These are phyloP conservation scores for Emergomyces orientalis DNA, from an alignment of 2,329 filamentous ascomycete species.

Conservation along the genomic window DNA sequence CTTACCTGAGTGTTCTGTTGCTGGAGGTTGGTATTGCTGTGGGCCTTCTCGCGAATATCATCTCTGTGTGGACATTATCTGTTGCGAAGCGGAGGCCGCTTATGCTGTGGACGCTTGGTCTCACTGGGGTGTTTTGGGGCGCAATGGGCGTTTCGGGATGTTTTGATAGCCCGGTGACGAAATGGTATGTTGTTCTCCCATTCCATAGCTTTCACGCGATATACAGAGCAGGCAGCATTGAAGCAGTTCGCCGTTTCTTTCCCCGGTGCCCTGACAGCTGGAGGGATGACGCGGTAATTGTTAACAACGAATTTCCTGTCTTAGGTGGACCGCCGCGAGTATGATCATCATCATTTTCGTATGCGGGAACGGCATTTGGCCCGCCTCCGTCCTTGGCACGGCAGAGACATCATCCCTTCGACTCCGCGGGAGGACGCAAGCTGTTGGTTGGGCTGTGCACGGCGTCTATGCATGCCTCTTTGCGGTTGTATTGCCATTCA, in stretches of 20 bases:
- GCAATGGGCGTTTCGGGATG: slow-evolving; percentile 42
- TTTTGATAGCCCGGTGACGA: slow-evolving; percentile 30
- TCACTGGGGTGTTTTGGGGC: slow-evolving; percentile 34
- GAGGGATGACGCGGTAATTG: not conserved
- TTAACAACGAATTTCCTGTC: not conserved
- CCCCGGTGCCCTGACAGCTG: not conserved
- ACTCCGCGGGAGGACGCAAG: slow-evolving; percentile 32
- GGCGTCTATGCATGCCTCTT: slow-evolving; percentile 36
- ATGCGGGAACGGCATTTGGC: slow-evolving; percentile 28
- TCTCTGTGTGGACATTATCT: slow-evolving; percentile 39
- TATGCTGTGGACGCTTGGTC: slow-evolving; percentile 26
- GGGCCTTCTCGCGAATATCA: slow-evolving; percentile 39
- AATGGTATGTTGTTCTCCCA: slow-evolving; percentile 28
- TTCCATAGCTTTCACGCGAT: not conserved
- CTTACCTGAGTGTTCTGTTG: slow-evolving; percentile 31
- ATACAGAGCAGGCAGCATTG: not conserved
- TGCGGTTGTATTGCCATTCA: slow-evolving; percentile 42
- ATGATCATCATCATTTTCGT: slow-evolving; percentile 40
- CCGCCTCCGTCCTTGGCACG: slow-evolving; percentile 30
- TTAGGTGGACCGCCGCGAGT: slow-evolving; percentile 34
- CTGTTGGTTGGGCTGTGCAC: slow-evolving; percentile 35
- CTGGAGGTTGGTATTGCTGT: slow-evolving; percentile 40
- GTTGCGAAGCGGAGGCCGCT: slow-evolving; percentile 35
- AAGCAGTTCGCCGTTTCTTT: not conserved
- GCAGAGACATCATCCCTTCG: slow-evolving; percentile 29